These are phyloP conservation scores for Aspergillus texensis DNA, from an alignment of 2,329 filamentous ascomycete species.

Conservation along the genomic window DNA sequence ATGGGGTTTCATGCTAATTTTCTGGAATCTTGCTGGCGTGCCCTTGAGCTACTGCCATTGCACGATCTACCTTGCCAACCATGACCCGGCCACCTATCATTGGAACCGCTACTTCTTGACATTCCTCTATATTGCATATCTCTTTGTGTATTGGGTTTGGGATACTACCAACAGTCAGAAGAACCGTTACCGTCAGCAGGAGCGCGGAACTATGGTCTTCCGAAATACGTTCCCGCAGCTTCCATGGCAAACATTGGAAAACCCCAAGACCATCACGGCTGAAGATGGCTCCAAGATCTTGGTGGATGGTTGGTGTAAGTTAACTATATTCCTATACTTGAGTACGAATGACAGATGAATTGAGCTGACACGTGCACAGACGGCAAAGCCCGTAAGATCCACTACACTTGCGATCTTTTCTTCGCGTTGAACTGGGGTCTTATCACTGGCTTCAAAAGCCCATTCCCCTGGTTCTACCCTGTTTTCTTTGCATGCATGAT, in stretches of 20 bases:
- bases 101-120: conserved; percentile 72
- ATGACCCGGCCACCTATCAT: conserved; percentile 73
- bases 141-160: conserved; percentile 89
- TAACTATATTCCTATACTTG: not conserved
- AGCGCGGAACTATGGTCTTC: conserved; percentile 68
- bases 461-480: conserved; percentile 89
- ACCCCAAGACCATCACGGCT: conserved; percentile 76
- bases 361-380: conserved; percentile 45
- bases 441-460: conserved; percentile 78
- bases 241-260: conserved; percentile 81
- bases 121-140: conserved; percentile 69
- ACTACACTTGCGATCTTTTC: conserved; percentile 79
- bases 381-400: conserved; percentile 74
- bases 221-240: conserved; percentile 86
- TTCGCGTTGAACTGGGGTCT: conserved; percentile 78
- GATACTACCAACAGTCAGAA: conserved; percentile 92
- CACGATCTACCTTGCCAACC: conserved; percentile 85
- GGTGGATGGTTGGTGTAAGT: conserved; percentile 79
- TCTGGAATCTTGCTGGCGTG: conserved; percentile 94
- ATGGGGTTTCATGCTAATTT: conserved; percentile 96
- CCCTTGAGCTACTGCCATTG: conserved; percentile 92
- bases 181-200: conserved; percentile 83
- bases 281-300: conserved; percentile 75
- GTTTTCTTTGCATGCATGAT: conserved; percentile 82
- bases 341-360: not conserved